Base-by-base conservation (phyloP, 2,329 filamentous ascomycete species). In the Cercospora beticola region DNA sequence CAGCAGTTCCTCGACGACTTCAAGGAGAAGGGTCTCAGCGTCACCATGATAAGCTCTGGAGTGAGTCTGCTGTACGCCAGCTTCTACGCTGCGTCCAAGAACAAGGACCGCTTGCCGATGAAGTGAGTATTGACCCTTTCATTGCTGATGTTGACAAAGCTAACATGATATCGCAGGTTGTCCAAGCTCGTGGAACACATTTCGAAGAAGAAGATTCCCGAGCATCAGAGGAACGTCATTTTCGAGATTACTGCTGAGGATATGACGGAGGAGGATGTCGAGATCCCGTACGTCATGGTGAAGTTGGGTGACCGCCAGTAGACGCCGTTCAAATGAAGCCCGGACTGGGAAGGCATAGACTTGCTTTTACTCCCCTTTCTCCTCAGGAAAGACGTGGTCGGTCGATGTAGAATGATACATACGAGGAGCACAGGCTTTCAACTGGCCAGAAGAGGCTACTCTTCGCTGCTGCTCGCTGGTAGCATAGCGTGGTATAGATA, bases 201-300 rank as follows among this genome's bases (percentile, higher is more conserved):
- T 71, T 96, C 92, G 70, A 97, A 94, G 86, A 97, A 97, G 85
- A 86, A 90, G 2, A 90, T 99, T 67, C 94, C 95, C 0, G 87
- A 88, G 4, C 94, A 98, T 79, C 93, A 97, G 83, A 95, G 92
- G 85, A 94, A 97, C 76, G 88, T 98, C 71, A 97, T 98, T 75
- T 96, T 98, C 78, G 95, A 98, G 83, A 91, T 97, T 73, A 96
- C 95, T 6, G 92, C 91, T 0, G 94, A 98, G 79, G 95, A 98
- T 78, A 83, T 88, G 77, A 90, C 88, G 3, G 94, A 92, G 71
- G 93, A 98, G 82, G 95, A 99, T 79, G 94, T 98, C 1, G 95
- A 99, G 82, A 91, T 98, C 73, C 95, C 95, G 4, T 98, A 97
- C 80, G 92, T 98, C 76, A 97, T 94, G 89, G 89, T 97, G 73